Evolutionary conservation across 352 stramenopile genomes (phyloP).

Genomic region (Pythium sp.): DNA sequence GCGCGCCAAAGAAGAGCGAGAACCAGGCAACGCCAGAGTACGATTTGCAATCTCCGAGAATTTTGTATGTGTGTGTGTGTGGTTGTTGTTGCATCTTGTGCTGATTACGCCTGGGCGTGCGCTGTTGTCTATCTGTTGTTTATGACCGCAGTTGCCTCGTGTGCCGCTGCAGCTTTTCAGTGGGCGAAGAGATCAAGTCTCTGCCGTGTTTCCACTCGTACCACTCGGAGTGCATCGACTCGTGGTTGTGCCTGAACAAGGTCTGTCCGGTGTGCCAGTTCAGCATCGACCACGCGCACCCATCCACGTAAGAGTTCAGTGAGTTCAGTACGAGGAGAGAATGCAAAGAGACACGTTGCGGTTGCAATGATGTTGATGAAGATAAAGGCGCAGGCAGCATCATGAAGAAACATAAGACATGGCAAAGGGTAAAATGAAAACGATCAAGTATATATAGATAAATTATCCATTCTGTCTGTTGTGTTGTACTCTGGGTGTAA

Average conservation of each 20-base stretch:
- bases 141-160: constrained; percentile 82
- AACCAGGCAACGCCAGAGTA: constrained; percentile 59
- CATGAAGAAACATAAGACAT: constrained; percentile 4
- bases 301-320: constrained; percentile 3
- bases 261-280: constrained; percentile 90
- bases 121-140: background rate
- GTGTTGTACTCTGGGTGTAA: constrained; percentile 6
- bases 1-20: constrained; percentile 39
- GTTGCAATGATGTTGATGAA: background rate
- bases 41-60: background rate
- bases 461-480: constrained; percentile 35
- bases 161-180: constrained; percentile 87
- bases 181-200: constrained; percentile 91
- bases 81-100: background rate
- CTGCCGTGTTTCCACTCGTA: constrained; percentile 94
- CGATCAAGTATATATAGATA: constrained; percentile 47
- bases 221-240: constrained; percentile 92
- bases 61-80: background rate
- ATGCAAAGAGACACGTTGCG: background rate
- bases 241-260: constrained; percentile 91
- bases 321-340: constrained; percentile 3
- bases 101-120: background rate
- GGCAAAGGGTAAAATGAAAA: constrained; percentile 9
- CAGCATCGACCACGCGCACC: constrained; percentile 54
- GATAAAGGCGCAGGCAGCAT: background rate